Percentiles rank a stretch among this genome's conserved stretches.
Evolutionary conservation across 2,329 filamentous ascomycete species (phyloP).

Genomic region (Colletotrichum kahawae): DNA sequence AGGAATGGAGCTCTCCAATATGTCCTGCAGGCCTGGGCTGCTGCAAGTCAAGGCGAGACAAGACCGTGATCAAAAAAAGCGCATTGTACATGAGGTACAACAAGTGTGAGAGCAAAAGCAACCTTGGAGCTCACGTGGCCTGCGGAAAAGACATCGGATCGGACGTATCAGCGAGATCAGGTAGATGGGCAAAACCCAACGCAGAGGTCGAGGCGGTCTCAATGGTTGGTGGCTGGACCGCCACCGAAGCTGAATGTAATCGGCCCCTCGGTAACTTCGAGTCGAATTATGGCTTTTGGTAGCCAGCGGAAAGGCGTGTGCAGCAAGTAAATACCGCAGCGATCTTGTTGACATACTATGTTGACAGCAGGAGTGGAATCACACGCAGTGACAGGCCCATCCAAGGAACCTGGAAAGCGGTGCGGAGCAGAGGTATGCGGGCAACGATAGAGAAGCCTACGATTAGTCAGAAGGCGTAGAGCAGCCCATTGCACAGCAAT

Average conservation of each 20-base stretch:
- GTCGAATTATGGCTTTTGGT: background rate
- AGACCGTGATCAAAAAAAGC: slow-evolving; percentile 3
- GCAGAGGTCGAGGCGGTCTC: background rate
- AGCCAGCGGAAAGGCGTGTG: background rate
- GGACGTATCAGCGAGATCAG: slow-evolving; percentile 12
- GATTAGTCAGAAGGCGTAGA: slow-evolving; percentile 12
- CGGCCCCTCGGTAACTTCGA: background rate
- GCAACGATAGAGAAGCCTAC: background rate
- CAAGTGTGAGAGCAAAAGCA: background rate
- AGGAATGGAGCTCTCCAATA: slow-evolving; percentile 16
- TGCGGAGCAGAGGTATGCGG: background rate
- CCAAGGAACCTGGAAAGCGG: background rate
- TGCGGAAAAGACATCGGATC: slow-evolving; percentile 9
- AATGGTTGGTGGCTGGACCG: background rate
- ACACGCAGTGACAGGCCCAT: background rate
- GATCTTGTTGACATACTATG: background rate
- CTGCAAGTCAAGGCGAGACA: slow-evolving; percentile 15
- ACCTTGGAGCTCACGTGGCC: slow-evolving; percentile 16
- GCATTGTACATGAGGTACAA: background rate
- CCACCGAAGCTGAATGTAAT: slow-evolving; percentile 4
- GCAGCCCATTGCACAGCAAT: slow-evolving; percentile 1
- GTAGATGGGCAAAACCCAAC: slow-evolving; percentile 13
- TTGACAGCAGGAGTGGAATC: background rate
- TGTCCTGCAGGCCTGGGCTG: slow-evolving; percentile 10
- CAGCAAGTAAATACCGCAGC: slow-evolving; percentile 14